Conservation (phyloP, 495 filamentous ascomycete genomes). For the Recurvomyces mirabilis region DNA sequence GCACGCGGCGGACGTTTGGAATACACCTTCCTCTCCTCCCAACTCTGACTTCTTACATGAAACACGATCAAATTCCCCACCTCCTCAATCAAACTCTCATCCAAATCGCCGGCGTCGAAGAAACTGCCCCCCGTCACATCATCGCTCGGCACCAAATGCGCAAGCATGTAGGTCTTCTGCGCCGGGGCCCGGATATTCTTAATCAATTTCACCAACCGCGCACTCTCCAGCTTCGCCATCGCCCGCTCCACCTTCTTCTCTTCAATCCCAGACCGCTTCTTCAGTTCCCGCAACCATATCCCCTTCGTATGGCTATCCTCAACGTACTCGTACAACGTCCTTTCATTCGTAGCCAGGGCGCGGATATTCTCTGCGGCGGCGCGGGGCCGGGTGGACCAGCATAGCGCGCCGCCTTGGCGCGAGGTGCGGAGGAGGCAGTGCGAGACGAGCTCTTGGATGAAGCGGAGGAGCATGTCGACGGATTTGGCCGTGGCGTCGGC, state of each 20-base stretch:
- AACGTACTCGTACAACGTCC: constrained; percentile 72
- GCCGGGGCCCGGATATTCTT: constrained; percentile 49
- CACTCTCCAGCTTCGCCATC: constrained; percentile 67
- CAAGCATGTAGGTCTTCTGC: constrained; percentile 57
- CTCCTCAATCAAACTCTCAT: constrained; percentile 70
- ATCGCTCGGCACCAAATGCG: constrained; percentile 62
- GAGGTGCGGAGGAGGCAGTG: constrained; percentile 11
- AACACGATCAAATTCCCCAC: constrained; percentile 57
- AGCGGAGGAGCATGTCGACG: constrained; percentile 2
- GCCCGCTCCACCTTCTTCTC: constrained; percentile 47
- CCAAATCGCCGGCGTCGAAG: constrained; percentile 80
- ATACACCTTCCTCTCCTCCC: constrained; percentile 24
- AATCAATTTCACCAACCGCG: constrained; percentile 74
- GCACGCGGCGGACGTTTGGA: background rate
- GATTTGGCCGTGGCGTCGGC: background rate
- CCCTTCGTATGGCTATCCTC: constrained; percentile 70
- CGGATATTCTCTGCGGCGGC: constrained; percentile 6
- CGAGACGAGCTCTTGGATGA: constrained; percentile 9
- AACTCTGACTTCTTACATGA: constrained; percentile 58
- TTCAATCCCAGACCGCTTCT: constrained; percentile 48
- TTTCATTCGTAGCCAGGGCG: constrained; percentile 43
- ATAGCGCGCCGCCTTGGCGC: background rate
- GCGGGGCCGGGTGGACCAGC: constrained; percentile 16
- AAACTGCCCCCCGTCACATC: constrained; percentile 86
- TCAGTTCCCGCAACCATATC: constrained; percentile 77